These are phyloP conservation scores for Vigna trinervia DNA, from an alignment of 306 rosid genomes.

Conservation along the genomic window DNA sequence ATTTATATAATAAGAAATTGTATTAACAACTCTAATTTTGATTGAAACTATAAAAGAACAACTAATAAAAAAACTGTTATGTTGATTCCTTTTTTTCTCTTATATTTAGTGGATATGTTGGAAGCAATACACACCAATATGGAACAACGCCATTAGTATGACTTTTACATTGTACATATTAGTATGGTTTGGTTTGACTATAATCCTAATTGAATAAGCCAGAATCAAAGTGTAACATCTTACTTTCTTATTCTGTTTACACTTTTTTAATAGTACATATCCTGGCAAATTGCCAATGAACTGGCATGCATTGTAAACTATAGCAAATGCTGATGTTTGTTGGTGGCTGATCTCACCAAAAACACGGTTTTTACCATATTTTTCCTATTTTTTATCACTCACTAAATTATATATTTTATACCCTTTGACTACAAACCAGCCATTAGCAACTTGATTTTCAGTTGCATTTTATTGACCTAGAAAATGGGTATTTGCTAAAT, in stretches of 20 bases:
- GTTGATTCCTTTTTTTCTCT: no score
- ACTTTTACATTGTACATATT: neutral
- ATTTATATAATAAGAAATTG: no score
- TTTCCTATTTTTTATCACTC: constrained; percentile 39
- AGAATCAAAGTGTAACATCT: neutral
- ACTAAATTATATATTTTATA: constrained; percentile 29
- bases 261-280: neutral
- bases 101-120: neutral
- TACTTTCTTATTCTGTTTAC: constrained; percentile 7
- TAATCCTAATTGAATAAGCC: neutral
- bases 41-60: no score
- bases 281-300: constrained; percentile 42
- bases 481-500: neutral
- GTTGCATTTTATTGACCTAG: constrained; percentile 20
- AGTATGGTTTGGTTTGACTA: neutral
- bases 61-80: no score
- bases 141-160: neutral
- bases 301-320: constrained; percentile 46
- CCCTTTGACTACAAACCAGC: constrained; percentile 39
- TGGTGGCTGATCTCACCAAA: constrained; percentile 57
- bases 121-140: constrained; percentile 8
- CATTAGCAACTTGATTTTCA: constrained; percentile 23
- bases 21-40: no score
- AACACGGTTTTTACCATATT: constrained; percentile 67
- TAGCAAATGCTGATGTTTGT: constrained; percentile 36